These are phyloP conservation scores for Microbotryum lychnidis-dioicae DNA, from an alignment of 1,284 basidiomycete species.

Conservation along the genomic window DNA sequence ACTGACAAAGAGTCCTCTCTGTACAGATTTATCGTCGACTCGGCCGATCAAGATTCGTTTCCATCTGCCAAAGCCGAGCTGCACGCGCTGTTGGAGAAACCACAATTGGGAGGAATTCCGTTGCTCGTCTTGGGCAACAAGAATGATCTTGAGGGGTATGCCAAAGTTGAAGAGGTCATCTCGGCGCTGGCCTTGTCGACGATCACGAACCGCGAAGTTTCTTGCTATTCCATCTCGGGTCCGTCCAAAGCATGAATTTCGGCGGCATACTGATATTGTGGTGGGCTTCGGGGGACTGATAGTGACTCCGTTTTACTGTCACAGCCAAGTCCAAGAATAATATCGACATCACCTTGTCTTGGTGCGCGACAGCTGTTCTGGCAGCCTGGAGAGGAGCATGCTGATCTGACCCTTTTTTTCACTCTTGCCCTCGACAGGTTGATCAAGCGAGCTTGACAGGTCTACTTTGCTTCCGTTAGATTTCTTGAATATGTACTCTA, in stretches of 20 bases:
- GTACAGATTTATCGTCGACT: slow-evolving; percentile 80
- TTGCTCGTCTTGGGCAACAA: slow-evolving; percentile 92
- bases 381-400: not conserved
- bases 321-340: slow-evolving; percentile 86
- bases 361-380: slow-evolving; percentile 33
- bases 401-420: not conserved
- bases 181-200: slow-evolving; percentile 56
- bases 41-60: slow-evolving; percentile 70
- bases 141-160: slow-evolving; percentile 75
- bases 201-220: slow-evolving; percentile 22
- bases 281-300: slow-evolving; percentile 1
- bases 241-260: not conserved
- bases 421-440: slow-evolving; percentile 1
- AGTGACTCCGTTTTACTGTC: slow-evolving; percentile 18
- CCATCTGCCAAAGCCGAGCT: slow-evolving; percentile 82
- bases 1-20: slow-evolving; percentile 4
- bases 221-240: slow-evolving; percentile 26
- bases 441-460: slow-evolving; percentile 8
- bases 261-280: slow-evolving; percentile 48
- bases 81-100: slow-evolving; percentile 65
- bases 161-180: slow-evolving; percentile 78
- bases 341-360: slow-evolving; percentile 51
- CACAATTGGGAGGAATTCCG: slow-evolving; percentile 68
- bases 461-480: not conserved
- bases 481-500: not conserved